Conservation (phyloP, 2,329 filamentous ascomycete genomes). For the Scedosporium minutisporum region DNA sequence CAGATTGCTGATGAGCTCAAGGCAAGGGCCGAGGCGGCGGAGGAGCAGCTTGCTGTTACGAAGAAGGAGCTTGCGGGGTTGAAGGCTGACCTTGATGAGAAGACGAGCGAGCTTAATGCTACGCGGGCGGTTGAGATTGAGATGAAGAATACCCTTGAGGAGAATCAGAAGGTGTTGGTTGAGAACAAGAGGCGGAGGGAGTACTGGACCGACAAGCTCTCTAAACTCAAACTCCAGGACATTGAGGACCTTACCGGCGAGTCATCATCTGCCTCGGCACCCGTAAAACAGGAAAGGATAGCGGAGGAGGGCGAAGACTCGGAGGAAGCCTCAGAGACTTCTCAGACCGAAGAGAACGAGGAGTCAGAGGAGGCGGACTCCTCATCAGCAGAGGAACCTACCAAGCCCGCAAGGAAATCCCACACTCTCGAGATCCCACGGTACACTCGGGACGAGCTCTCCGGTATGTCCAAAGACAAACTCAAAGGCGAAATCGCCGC, state of each 20-base stretch:
- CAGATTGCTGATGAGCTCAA: constrained; percentile 65
- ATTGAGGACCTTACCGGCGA: constrained; percentile 55
- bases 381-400: neutral
- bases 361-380: constrained; percentile 15
- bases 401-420: constrained; percentile 8
- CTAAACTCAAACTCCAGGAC: constrained; percentile 75
- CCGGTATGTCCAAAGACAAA: constrained; percentile 53
- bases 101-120: constrained; percentile 76
- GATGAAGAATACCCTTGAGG: constrained; percentile 96
- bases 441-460: constrained; percentile 64
- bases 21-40: constrained; percentile 68
- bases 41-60: constrained; percentile 66
- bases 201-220: constrained; percentile 85
- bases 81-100: constrained; percentile 80
- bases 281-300: constrained; percentile 14
- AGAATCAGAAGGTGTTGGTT: constrained; percentile 77
- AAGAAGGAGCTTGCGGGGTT: constrained; percentile 70
- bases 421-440: constrained; percentile 55
- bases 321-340: constrained; percentile 14
- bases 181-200: constrained; percentile 78
- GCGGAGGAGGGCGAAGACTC: constrained; percentile 16
- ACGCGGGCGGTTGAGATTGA: constrained; percentile 88
- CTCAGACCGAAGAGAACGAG: constrained; percentile 14
- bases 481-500: constrained; percentile 53
- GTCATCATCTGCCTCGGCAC: constrained; percentile 11